phyloP scores from a whole-genome alignment of 2,329 filamentous ascomycete species.

The Paracoccidioides lutzii region DNA sequence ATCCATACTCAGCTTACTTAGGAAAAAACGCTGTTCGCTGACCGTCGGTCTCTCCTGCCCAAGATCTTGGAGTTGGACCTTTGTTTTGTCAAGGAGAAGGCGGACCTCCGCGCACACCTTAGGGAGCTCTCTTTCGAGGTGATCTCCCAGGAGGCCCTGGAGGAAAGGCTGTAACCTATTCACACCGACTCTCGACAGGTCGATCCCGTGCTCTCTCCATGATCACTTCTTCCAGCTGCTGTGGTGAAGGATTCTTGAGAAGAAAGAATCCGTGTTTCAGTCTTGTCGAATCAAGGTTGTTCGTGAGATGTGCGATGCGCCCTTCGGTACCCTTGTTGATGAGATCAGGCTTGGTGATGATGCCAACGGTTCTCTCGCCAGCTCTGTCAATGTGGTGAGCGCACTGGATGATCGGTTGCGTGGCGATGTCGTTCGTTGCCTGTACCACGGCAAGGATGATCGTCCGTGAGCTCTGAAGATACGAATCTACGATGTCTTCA shows the following conservation, averaged over 20 bases:
- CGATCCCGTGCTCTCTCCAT: constrained; percentile 19
- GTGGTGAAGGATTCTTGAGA: constrained; percentile 5
- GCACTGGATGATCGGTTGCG: constrained; percentile 34
- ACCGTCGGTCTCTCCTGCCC: constrained; percentile 22
- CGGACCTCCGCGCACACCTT: constrained; percentile 23
- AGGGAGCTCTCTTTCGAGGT: constrained; percentile 32
- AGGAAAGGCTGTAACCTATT: constrained; percentile 29
- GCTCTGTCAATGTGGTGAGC: constrained; percentile 25
- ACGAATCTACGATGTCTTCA: constrained; percentile 25
- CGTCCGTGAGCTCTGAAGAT: constrained; percentile 29
- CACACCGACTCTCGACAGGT: constrained; percentile 30
- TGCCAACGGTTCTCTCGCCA: constrained; percentile 31
- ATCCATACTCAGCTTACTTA: constrained; percentile 22
- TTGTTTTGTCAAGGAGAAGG: constrained; percentile 17
- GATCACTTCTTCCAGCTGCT: background rate
- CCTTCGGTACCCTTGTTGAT: constrained; percentile 17
- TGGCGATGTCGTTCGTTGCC: constrained; percentile 34
- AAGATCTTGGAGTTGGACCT: constrained; percentile 18
- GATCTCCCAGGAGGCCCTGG: constrained; percentile 28
- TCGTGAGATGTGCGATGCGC: background rate
- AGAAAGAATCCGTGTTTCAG: constrained; percentile 6
- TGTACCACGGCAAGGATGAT: constrained; percentile 34
- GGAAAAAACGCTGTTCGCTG: constrained; percentile 15
- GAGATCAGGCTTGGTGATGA: constrained; percentile 50
- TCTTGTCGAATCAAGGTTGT: constrained; percentile 3